Conservation (phyloP, 164 flowering plant species). For the Magnolia changhungtana region DNA sequence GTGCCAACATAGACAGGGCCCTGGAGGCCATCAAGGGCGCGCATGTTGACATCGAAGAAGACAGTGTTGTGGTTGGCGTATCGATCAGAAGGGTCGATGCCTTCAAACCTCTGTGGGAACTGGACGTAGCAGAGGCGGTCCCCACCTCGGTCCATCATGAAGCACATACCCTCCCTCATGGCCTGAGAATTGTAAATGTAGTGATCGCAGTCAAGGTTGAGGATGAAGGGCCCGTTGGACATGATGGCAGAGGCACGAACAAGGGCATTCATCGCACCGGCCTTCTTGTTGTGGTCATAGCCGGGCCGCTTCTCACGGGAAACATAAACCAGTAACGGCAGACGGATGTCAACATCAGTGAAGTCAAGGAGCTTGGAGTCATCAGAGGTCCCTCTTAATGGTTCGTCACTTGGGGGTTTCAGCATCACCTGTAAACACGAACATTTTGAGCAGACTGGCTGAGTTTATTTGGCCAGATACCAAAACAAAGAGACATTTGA, state of each 20-base stretch:
- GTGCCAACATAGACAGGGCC: conserved; percentile 90
- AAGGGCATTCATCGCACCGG: conserved; percentile 84
- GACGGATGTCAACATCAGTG: conserved; percentile 30
- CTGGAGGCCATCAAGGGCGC: conserved; percentile 82
- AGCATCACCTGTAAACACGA: conserved; percentile 55
- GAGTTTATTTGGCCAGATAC: not conserved
- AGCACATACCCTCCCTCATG: conserved; percentile 83
- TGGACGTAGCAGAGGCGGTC: conserved; percentile 75
- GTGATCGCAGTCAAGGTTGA: conserved; percentile 81
- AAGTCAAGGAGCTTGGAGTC: conserved; percentile 26
- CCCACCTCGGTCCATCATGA: conserved; percentile 90
- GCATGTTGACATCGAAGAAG: conserved; percentile 83
- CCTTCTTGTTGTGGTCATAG: conserved; percentile 69
- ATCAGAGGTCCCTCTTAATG: conserved; percentile 31
- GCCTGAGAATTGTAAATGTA: conserved; percentile 70
- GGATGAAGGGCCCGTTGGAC: conserved; percentile 81
- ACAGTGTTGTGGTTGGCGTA: conserved; percentile 87
- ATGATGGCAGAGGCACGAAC: conserved; percentile 66
- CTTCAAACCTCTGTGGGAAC: conserved; percentile 87
- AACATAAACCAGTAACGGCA: conserved; percentile 34
- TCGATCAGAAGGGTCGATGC: conserved; percentile 81
- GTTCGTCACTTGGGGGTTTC: conserved; percentile 60
- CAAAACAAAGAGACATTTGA: not conserved
- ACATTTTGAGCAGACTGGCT: not conserved
- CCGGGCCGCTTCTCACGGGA: conserved; percentile 40